These are phyloP conservation scores for Podospora didyma DNA, from an alignment of 495 filamentous ascomycete genomes.

Conservation along the genomic window DNA sequence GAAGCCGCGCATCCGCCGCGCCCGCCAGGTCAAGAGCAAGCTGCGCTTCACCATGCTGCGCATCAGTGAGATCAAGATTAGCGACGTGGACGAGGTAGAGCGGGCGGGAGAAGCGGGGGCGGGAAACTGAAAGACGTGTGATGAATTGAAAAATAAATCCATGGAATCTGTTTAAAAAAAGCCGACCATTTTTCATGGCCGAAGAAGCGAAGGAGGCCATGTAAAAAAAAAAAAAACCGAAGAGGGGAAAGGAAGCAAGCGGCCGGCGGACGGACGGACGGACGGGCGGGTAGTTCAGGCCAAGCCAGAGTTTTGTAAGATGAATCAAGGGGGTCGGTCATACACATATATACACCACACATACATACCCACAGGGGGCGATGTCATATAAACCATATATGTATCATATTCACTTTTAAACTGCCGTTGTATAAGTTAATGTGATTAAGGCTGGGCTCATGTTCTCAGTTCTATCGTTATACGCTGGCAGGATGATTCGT, in stretches of 20 bases:
- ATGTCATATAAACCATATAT: not conserved
- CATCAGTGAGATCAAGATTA: slow-evolving; percentile 73
- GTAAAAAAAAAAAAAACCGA: no score
- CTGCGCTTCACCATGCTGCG: slow-evolving; percentile 81
- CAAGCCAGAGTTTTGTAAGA: no score
- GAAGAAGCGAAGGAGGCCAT: no score
- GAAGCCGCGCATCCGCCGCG: slow-evolving; percentile 76
- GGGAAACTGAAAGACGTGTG: not conserved
- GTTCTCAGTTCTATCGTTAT: not conserved
- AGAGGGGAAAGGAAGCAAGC: no score
- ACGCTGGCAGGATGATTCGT: no score
- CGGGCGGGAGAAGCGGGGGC: not conserved
- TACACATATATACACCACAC: no score
- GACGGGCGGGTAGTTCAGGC: no score
- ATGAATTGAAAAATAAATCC: not conserved
- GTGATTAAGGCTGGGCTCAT: not conserved
- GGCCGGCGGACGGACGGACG: no score
- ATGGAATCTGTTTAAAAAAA: no score
- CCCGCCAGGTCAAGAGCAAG: slow-evolving; percentile 75
- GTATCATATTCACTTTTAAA: slow-evolving; percentile 3
- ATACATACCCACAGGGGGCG: not conserved
- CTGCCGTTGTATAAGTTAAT: not conserved
- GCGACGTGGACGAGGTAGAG: not conserved
- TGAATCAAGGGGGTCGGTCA: no score
- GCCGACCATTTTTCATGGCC: no score